Percentiles rank a stretch among this genome's conserved stretches.
Evolutionary conservation across 805 yeast genomes (phyloP).

Genomic region (Monosporozyma solicola): DNA sequence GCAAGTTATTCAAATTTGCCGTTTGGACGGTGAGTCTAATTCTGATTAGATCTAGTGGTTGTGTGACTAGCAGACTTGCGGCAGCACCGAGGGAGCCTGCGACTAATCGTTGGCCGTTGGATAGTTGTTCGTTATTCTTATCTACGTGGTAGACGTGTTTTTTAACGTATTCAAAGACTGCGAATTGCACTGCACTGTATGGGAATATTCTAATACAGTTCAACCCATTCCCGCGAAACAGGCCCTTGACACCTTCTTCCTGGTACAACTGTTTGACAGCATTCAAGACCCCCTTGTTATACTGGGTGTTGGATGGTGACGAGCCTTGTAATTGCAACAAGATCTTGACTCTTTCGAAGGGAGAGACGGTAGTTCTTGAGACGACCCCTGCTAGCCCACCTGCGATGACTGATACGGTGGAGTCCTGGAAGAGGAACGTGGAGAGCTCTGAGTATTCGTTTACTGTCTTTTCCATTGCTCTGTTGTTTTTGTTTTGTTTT

Average conservation of each 20-base stretch:
- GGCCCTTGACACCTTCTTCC: constrained; percentile 89
- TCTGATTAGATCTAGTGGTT: constrained; percentile 85
- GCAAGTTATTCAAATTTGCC: constrained; percentile 45
- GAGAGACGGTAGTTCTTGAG: constrained; percentile 87
- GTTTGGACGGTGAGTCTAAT: constrained; percentile 88
- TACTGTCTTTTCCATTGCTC: not conserved
- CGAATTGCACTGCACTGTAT: constrained; percentile 88
- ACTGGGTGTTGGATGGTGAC: constrained; percentile 25
- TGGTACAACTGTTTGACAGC: constrained; percentile 71
- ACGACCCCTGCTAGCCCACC: constrained; percentile 78
- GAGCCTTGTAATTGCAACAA: constrained; percentile 74
- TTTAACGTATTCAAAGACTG: constrained; percentile 65
- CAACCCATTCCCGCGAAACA: constrained; percentile 82
- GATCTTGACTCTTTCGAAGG: constrained; percentile 90
- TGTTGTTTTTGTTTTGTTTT: not conserved
- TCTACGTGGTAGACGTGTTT: constrained; percentile 29
- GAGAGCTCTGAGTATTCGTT: not conserved
- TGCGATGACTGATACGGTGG: constrained; percentile 35
- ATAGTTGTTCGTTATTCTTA: constrained; percentile 24
- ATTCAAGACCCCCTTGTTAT: constrained; percentile 61
- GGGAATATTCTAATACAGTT: constrained; percentile 90
- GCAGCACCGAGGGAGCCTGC: constrained; percentile 82
- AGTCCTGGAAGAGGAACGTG: not conserved
- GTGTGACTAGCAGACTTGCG: constrained; percentile 70
- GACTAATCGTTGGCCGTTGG: constrained; percentile 42